phyloP scores from a whole-genome alignment of 495 filamentous ascomycete species.

The Talaromyces liani region DNA sequence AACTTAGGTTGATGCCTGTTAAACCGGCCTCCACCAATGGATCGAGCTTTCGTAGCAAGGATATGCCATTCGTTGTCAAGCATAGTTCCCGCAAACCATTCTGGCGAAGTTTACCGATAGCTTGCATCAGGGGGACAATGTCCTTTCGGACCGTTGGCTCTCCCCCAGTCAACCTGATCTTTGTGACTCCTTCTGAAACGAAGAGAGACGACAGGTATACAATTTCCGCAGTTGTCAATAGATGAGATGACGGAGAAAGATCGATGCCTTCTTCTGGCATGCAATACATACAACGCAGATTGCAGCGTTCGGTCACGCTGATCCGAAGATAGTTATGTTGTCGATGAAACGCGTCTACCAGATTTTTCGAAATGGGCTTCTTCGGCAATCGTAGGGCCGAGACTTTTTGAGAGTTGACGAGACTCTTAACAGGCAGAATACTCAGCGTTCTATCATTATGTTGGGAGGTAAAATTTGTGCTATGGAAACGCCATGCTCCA shows the following conservation, averaged over 20 bases:
- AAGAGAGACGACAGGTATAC: conserved; percentile 84
- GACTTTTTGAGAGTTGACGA: too few relatives aligned
- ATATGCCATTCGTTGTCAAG: conserved; percentile 88
- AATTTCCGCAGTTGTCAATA: conserved; percentile 91
- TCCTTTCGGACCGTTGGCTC: conserved; percentile 91
- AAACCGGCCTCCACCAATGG: conserved; percentile 87
- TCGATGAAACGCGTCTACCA: conserved; percentile 82
- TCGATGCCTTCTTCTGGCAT: conserved; percentile 95
- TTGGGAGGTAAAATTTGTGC: too few relatives aligned
- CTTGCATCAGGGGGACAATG: conserved; percentile 81
- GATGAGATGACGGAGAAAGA: conserved; percentile 66
- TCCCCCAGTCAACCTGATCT: conserved; percentile 90
- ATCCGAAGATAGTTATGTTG: conserved; percentile 96
- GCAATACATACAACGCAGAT: conserved; percentile 86
- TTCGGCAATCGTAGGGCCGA: too few relatives aligned
- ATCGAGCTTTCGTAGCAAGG: conserved; percentile 81
- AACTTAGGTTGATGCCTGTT: conserved; percentile 85
- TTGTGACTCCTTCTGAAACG: conserved; percentile 90
- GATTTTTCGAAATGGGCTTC: conserved; percentile 83
- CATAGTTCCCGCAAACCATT: conserved; percentile 79
- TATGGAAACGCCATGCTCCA: too few relatives aligned
- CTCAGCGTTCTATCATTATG: too few relatives aligned
- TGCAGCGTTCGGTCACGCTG: conserved; percentile 90
- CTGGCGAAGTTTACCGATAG: conserved; percentile 69
- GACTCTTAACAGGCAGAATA: too few relatives aligned